A percentile compares a stretch with the other conserved stretches of the same genome.
phyloP scores from a whole-genome alignment of 1,139 yeast species.

The Pneumocystis wakefieldiae region DNA sequence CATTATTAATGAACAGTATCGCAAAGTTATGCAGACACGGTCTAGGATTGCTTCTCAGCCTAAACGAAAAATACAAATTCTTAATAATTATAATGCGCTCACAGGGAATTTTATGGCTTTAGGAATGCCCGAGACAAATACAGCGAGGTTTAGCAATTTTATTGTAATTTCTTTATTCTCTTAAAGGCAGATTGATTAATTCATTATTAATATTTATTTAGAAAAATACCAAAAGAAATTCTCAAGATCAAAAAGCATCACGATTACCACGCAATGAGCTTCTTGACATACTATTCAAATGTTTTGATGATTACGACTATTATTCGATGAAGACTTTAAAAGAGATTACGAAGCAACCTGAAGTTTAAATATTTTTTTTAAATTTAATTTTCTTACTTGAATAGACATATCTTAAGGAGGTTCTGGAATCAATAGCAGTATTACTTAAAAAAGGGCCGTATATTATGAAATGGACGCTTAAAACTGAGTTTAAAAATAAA shows the following conservation, averaged over 20 bases:
- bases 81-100: slow-evolving; percentile 8
- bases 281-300: slow-evolving; percentile 69
- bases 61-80: slow-evolving; percentile 9
- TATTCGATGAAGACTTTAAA: slow-evolving; percentile 92
- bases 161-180: not conserved
- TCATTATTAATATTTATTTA: slow-evolving; percentile 2
- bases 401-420: slow-evolving; percentile 61
- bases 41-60: slow-evolving; percentile 9
- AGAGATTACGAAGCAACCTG: slow-evolving; percentile 93
- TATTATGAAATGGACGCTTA: slow-evolving; percentile 76
- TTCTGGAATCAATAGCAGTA: slow-evolving; percentile 76
- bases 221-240: slow-evolving; percentile 43
- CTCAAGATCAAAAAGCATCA: slow-evolving; percentile 71
- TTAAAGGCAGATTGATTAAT: too few relatives aligned
- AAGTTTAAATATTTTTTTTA: slow-evolving; percentile 25
- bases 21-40: slow-evolving; percentile 8
- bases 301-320: slow-evolving; percentile 89
- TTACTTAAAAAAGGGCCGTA: slow-evolving; percentile 91
- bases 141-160: slow-evolving; percentile 5
- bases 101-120: slow-evolving; percentile 7
- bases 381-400: not conserved
- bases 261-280: slow-evolving; percentile 89
- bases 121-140: slow-evolving; percentile 5
- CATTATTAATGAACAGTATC: slow-evolving; percentile 8
- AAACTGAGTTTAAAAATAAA: slow-evolving; percentile 30